Evolutionary conservation across 1,284 basidiomycete species (phyloP).

Genomic region (Violaceomyces palustris): DNA sequence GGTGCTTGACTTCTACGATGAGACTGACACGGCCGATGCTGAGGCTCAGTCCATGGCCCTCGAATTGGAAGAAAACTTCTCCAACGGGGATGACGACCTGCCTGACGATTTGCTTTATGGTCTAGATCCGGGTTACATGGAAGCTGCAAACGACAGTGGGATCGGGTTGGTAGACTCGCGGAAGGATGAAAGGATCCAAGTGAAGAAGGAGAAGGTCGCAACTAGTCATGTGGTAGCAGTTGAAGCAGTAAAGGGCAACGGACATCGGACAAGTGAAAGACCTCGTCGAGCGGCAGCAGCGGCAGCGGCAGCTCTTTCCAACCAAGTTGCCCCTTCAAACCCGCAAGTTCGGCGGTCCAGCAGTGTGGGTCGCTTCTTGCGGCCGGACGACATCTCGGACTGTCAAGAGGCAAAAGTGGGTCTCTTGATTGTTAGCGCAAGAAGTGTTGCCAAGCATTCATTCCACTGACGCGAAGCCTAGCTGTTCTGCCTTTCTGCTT

Average conservation of each 20-base stretch:
- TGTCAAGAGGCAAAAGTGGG: neutral
- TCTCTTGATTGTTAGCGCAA: neutral
- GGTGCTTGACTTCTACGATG: constrained; percentile 17
- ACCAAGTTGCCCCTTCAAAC: constrained; percentile 17
- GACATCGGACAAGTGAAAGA: neutral
- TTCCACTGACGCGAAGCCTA: neutral
- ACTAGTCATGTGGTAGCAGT: neutral
- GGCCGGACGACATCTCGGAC: constrained; percentile 13
- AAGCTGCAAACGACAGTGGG: constrained; percentile 17
- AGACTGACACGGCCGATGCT: constrained; percentile 16
- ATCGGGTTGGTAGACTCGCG: constrained; percentile 4
- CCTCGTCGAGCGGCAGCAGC: neutral
- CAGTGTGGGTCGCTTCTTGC: constrained; percentile 25
- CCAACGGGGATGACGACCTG: neutral
- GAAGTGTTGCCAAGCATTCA: constrained; percentile 1
- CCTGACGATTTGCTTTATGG: neutral
- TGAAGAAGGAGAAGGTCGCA: constrained; percentile 13
- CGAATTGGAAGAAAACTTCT: constrained; percentile 15
- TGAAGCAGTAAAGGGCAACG: too few species aligned
- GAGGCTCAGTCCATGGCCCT: constrained; percentile 18
- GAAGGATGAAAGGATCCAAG: neutral
- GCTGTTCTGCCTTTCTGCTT: neutral
- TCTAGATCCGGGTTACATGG: neutral
- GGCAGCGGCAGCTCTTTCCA: constrained; percentile 6
- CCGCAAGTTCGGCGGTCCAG: constrained; percentile 13